These are phyloP conservation scores for Echeveria elegans DNA, from an alignment of 164 flowering plant species.

Conservation along the genomic window DNA sequence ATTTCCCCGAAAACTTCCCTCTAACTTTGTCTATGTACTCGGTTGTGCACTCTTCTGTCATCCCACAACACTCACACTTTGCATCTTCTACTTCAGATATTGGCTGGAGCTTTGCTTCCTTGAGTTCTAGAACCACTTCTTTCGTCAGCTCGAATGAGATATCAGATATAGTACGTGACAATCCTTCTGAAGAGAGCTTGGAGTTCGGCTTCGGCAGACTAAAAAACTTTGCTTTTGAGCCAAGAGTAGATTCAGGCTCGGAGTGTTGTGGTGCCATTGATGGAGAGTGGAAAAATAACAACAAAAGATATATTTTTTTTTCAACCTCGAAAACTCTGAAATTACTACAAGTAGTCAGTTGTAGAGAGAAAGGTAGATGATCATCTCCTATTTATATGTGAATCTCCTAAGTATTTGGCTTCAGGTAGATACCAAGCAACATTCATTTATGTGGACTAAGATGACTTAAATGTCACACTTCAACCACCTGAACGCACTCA, in stretches of 20 bases:
- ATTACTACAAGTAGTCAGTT: background rate
- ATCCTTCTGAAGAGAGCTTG: constrained; percentile 26
- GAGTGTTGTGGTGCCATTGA: background rate
- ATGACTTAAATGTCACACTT: constrained; percentile 1
- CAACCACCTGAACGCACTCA: background rate
- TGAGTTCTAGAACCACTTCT: constrained; percentile 12
- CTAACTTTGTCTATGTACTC: constrained; percentile 49
- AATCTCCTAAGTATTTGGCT: background rate
- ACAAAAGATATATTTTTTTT: background rate
- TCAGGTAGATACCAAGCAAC: background rate
- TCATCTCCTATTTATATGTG: background rate
- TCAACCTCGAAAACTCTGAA: background rate
- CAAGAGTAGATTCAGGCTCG: background rate
- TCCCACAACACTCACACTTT: constrained; percentile 79
- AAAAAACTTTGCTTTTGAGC: background rate
- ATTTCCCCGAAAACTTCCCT: constrained; percentile 35
- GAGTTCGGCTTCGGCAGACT: constrained; percentile 11
- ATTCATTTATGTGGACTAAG: background rate
- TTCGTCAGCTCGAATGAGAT: constrained; percentile 25
- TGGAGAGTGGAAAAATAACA: background rate
- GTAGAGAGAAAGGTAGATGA: background rate
- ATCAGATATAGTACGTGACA: constrained; percentile 33
- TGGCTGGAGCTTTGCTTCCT: constrained; percentile 13
- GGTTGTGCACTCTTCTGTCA: constrained; percentile 68
- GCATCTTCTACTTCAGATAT: constrained; percentile 60